phyloP scores from a whole-genome alignment of 352 stramenopile species.

The Globisporangium spiculum region DNA sequence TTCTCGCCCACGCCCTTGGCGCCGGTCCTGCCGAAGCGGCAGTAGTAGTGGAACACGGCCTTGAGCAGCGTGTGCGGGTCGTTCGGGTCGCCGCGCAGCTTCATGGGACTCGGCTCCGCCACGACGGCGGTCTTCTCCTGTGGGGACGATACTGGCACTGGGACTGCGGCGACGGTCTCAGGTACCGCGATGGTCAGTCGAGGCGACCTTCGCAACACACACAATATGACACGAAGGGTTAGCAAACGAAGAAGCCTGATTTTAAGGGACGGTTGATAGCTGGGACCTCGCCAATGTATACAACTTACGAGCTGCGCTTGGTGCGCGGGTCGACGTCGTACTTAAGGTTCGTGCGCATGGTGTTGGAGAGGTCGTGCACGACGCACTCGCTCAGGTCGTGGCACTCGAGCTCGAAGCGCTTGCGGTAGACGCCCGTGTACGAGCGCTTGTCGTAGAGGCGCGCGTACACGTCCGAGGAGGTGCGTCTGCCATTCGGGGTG shows the following conservation, averaged over 20 bases:
- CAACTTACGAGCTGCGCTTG: conserved; percentile 41
- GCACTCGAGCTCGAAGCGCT: conserved; percentile 54
- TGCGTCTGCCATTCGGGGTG: background rate
- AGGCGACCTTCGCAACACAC: conserved; percentile 13
- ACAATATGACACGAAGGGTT: background rate
- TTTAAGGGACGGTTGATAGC: background rate
- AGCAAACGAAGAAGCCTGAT: background rate
- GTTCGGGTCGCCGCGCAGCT: conserved; percentile 61
- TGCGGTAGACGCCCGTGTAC: conserved; percentile 66
- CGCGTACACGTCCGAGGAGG: conserved; percentile 43
- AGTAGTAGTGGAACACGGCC: conserved; percentile 86
- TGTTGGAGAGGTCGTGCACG: conserved; percentile 52
- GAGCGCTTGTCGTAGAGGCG: conserved; percentile 55
- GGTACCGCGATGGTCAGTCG: conserved; percentile 16
- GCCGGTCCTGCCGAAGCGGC: conserved; percentile 73
- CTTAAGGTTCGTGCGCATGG: conserved; percentile 56
- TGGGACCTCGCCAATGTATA: background rate
- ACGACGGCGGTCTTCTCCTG: background rate
- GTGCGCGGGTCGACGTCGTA: conserved; percentile 41
- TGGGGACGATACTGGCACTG: conserved; percentile 12
- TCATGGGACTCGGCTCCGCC: conserved; percentile 26
- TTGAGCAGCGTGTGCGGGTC: conserved; percentile 79
- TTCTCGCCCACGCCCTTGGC: conserved; percentile 61
- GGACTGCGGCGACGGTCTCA: conserved; percentile 1
- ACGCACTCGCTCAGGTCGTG: conserved; percentile 46